Conservation (phyloP, 1,284 basidiomycete genomes). For the Hypsizygus ulmarius region DNA sequence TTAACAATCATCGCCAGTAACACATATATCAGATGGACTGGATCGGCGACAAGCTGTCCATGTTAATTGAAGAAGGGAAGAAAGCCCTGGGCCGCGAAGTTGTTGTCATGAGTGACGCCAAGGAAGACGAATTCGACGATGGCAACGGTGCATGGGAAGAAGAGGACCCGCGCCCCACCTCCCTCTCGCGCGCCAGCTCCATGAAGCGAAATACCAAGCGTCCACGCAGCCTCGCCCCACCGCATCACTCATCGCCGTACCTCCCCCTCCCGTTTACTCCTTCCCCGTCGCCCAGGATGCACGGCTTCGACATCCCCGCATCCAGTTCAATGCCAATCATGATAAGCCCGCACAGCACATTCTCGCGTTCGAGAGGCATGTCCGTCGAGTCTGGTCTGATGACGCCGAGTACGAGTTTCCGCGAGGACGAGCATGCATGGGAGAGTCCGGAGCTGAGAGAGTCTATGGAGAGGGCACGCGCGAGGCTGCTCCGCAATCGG, state of each 20-base stretch:
- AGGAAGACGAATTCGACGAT: constrained; percentile 73
- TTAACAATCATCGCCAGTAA: not conserved
- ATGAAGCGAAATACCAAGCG: constrained; percentile 20
- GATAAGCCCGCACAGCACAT: not conserved
- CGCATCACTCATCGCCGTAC: constrained; percentile 5
- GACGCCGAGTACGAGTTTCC: constrained; percentile 17
- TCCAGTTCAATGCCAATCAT: constrained; percentile 1
- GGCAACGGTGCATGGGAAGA: constrained; percentile 70
- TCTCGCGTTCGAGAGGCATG: constrained; percentile 16
- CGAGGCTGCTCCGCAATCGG: constrained; percentile 20
- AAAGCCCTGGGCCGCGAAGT: constrained; percentile 67
- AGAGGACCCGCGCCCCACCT: constrained; percentile 33
- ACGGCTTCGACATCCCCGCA: constrained; percentile 1
- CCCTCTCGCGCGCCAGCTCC: constrained; percentile 23
- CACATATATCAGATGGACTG: constrained; percentile 58
- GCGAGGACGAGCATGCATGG: constrained; percentile 43
- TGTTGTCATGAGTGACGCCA: constrained; percentile 67
- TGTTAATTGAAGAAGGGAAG: constrained; percentile 71
- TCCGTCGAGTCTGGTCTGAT: constrained; percentile 25
- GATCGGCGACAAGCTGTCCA: constrained; percentile 65
- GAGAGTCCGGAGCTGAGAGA: constrained; percentile 60
- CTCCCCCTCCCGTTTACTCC: constrained; percentile 22
- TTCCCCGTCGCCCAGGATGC: constrained; percentile 12
- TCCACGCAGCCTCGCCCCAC: constrained; percentile 26
- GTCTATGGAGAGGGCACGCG: constrained; percentile 61